Percentiles rank a stretch among this genome's conserved stretches.
Conservation (phyloP, 2,329 filamentous ascomycete species). For the Aspergillus sp. region DNA sequence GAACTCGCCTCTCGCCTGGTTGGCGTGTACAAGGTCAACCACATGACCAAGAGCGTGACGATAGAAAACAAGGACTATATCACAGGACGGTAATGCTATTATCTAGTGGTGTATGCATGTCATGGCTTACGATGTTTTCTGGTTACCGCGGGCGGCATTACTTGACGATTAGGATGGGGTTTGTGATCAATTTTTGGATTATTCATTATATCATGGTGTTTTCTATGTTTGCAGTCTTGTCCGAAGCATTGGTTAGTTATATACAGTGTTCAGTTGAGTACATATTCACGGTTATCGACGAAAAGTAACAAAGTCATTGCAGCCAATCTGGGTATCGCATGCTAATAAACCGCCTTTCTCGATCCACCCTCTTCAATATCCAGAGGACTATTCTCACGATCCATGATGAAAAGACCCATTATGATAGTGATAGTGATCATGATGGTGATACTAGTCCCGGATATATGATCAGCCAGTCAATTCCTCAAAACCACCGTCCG, state of each 20-base stretch:
- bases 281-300: too few relatives aligned
- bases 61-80: constrained; percentile 80
- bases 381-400: too few relatives aligned
- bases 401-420: too few relatives aligned
- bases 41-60: constrained; percentile 91
- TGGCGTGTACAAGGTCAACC: constrained; percentile 98
- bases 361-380: too few relatives aligned
- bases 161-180: neutral
- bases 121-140: neutral
- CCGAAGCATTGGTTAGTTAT: too few relatives aligned
- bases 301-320: too few relatives aligned
- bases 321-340: too few relatives aligned
- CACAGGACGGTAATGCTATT: constrained; percentile 21
- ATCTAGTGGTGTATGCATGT: neutral
- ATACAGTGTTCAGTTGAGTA: too few relatives aligned
- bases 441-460: neutral
- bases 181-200: neutral
- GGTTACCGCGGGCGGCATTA: too few relatives aligned
- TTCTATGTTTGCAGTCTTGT: neutral
- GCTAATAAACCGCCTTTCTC: too few relatives aligned
- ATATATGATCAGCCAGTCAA: too few relatives aligned
- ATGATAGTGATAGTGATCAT: neutral
- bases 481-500: too few relatives aligned
- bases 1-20: constrained; percentile 92
- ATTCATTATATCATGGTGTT: neutral